Percentiles rank a stretch among this genome's conserved stretches.
Conservation (phyloP, 1,284 basidiomycete genomes). For the Mycena citricolor region DNA sequence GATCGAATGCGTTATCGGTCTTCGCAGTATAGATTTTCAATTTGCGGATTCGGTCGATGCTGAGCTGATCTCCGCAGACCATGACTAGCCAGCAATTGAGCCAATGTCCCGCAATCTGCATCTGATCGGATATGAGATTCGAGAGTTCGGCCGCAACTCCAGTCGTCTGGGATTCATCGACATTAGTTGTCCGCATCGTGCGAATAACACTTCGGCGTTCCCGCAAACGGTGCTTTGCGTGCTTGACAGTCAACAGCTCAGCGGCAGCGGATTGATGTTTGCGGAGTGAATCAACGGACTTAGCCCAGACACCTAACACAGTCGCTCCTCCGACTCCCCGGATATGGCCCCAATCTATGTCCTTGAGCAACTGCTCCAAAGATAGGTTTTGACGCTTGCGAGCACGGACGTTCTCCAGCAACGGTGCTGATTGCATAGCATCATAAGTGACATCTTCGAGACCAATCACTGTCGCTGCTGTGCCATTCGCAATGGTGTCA, state of each 20-base stretch:
- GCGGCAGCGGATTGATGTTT: slow-evolving; percentile 5
- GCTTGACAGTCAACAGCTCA: background rate
- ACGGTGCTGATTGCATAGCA: slow-evolving; percentile 5
- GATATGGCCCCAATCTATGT: slow-evolving; percentile 22
- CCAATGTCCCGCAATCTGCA: background rate
- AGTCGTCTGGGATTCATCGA: slow-evolving; percentile 19
- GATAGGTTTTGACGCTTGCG: slow-evolving; percentile 4
- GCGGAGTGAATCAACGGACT: slow-evolving; percentile 9
- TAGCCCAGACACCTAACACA: slow-evolving; percentile 14
- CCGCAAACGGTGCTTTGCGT: slow-evolving; percentile 11
- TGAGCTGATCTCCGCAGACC: slow-evolving; percentile 23
- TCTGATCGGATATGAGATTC: slow-evolving; percentile 16
- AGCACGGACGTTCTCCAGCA: background rate
- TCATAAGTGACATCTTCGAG: slow-evolving; percentile 18
- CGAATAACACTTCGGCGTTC: slow-evolving; percentile 11
- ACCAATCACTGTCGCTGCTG: slow-evolving; percentile 23
- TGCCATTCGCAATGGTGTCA: slow-evolving; percentile 24
- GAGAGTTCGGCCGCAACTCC: slow-evolving; percentile 5
- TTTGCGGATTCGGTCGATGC: slow-evolving; percentile 21
- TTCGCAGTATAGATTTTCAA: slow-evolving; percentile 14
- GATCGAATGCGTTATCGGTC: background rate
- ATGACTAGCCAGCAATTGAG: slow-evolving; percentile 12
- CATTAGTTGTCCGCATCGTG: slow-evolving; percentile 5
- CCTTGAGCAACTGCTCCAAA: slow-evolving; percentile 1
- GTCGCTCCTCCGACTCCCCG: slow-evolving; percentile 4